Percentiles rank a stretch among this genome's conserved stretches.
Evolutionary conservation across 768 basidiomycete species (phyloP).

Genomic region (Mycena chlorophos): DNA sequence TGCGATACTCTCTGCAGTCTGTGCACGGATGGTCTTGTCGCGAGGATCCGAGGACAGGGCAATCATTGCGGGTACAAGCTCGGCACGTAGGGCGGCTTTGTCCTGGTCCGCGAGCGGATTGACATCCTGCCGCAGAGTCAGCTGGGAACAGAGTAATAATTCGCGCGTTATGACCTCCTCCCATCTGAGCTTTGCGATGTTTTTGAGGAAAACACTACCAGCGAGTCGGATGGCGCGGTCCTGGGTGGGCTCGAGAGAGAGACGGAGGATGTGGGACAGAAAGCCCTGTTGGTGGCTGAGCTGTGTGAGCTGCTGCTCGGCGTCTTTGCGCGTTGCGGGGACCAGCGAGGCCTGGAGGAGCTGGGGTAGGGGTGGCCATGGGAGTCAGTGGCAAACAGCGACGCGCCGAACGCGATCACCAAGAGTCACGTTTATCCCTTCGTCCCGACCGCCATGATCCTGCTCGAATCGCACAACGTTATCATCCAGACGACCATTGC

Average conservation of each 20-base stretch:
- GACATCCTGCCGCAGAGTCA: constrained; percentile 53
- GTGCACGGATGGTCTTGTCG: constrained; percentile 74
- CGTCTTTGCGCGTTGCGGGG: constrained; percentile 70
- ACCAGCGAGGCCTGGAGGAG: constrained; percentile 73
- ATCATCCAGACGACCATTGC: constrained; percentile 88
- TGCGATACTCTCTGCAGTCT: constrained; percentile 91
- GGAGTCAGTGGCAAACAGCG: constrained; percentile 6
- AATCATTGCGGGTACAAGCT: constrained; percentile 92
- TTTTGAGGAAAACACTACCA: constrained; percentile 90
- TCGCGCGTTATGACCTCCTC: constrained; percentile 57
- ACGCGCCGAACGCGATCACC: constrained; percentile 8
- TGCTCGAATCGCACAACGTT: constrained; percentile 77
- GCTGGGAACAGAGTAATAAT: background rate
- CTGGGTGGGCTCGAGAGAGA: constrained; percentile 69
- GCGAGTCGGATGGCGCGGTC: constrained; percentile 77
- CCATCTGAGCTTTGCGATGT: constrained; percentile 85
- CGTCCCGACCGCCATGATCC: constrained; percentile 16
- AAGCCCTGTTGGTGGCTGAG: constrained; percentile 78
- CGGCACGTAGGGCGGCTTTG: constrained; percentile 68
- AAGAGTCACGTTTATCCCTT: background rate
- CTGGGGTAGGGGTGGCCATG: constrained; percentile 69
- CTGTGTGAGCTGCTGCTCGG: constrained; percentile 72
- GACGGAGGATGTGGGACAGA: constrained; percentile 70
- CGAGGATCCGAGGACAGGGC: constrained; percentile 62
- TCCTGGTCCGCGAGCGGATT: constrained; percentile 70